Conservation (phyloP, 2,329 filamentous ascomycete genomes). For the Alternaria hordeiaustralica region DNA sequence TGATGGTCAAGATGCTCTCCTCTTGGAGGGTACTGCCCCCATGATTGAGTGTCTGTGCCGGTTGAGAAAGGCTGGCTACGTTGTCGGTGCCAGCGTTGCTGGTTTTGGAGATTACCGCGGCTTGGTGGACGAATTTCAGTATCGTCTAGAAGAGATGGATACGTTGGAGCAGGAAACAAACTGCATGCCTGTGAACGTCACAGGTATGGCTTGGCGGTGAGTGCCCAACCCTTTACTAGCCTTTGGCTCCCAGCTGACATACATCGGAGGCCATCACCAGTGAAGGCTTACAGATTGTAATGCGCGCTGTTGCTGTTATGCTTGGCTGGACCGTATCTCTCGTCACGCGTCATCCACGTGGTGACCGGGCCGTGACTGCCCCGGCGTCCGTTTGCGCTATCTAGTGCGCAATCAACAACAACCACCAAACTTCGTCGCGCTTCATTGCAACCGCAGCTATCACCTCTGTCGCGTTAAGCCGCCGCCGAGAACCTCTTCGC, state of each 20-base stretch:
- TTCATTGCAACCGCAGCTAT: background rate
- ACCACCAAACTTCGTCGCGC: background rate
- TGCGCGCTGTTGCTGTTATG: background rate
- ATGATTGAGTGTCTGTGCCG: background rate
- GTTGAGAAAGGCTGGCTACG: background rate
- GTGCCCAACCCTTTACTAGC: background rate
- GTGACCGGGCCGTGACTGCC: background rate
- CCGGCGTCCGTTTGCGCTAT: background rate
- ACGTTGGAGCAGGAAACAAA: background rate
- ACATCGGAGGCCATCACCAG: background rate
- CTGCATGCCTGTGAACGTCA: background rate
- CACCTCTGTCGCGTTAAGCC: background rate
- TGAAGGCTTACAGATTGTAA: background rate
- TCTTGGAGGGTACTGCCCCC: background rate
- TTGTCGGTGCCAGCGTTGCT: background rate
- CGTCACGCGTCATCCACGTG: background rate
- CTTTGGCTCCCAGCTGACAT: background rate
- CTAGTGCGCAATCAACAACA: background rate
- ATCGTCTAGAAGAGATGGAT: background rate
- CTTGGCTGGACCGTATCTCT: background rate
- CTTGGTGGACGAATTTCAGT: background rate
- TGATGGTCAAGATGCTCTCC: background rate
- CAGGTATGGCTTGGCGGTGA: background rate
- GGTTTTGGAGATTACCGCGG: background rate
- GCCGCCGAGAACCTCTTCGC: background rate